Conservation (phyloP, 1,284 basidiomycete species). For the Cryptococcus sp. region DNA sequence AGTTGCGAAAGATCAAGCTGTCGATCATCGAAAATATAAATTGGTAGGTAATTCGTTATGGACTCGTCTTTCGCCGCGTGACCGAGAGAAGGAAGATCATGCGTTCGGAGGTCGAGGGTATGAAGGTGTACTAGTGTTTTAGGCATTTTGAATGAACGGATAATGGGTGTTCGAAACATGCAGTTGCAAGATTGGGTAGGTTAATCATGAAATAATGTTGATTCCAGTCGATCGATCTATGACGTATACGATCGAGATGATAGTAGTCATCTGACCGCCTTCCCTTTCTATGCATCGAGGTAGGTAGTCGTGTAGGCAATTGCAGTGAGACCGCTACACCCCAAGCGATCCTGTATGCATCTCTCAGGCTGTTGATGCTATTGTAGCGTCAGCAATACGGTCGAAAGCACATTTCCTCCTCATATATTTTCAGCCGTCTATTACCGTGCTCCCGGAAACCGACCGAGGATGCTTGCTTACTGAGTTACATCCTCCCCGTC, state of each 20-base stretch:
- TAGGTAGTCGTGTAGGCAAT: no score
- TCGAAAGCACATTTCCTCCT: no score
- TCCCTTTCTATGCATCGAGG: no score
- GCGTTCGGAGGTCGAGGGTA: constrained; percentile 49
- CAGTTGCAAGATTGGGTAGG: not conserved
- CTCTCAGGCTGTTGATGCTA: no score
- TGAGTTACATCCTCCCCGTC: no score
- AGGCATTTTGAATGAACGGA: constrained; percentile 2
- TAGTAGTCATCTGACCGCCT: no score
- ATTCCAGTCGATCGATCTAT: not conserved
- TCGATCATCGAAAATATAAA: constrained; percentile 55
- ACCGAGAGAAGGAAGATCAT: constrained; percentile 54
- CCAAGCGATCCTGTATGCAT: no score
- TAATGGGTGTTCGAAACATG: constrained; percentile 5
- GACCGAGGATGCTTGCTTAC: no score
- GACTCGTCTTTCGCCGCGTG: constrained; percentile 26
- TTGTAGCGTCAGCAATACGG: no score
- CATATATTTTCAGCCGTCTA: no score
- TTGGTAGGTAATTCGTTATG: constrained; percentile 52
- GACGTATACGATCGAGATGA: not conserved
- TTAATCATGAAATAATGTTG: not conserved
- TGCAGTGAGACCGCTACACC: no score
- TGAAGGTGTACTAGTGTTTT: constrained; percentile 35
- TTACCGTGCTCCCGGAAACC: no score
- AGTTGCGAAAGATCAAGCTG: constrained; percentile 53